Conservation (phyloP, 768 basidiomycete species). For the Antrodiella citrinella region DNA sequence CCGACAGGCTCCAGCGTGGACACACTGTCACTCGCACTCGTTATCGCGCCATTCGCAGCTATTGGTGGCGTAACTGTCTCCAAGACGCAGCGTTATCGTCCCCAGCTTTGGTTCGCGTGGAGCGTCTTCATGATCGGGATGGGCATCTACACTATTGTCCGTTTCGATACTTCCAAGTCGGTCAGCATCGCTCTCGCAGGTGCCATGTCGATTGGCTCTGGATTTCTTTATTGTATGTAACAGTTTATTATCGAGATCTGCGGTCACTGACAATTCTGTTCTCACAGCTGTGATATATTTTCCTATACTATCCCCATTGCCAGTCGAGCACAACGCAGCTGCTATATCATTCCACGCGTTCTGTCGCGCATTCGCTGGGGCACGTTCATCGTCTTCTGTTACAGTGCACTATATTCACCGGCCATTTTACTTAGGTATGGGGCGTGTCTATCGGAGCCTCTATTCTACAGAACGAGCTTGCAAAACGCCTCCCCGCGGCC, state of each 20-base stretch:
- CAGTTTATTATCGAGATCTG: background rate
- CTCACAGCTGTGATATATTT: background rate
- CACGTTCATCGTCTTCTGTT: no score
- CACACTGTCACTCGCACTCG: conserved; percentile 22
- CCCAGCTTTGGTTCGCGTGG: conserved; percentile 28
- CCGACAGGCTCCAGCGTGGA: conserved; percentile 29
- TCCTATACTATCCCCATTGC: conserved; percentile 10
- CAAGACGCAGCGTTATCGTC: conserved; percentile 24
- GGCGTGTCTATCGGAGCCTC: conserved; percentile 25
- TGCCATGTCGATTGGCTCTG: conserved; percentile 19
- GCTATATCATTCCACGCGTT: conserved; percentile 10
- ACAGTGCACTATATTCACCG: no score
- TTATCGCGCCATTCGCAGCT: conserved; percentile 24
- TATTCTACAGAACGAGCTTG: conserved; percentile 25
- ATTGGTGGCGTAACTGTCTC: conserved; percentile 24
- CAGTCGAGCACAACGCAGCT: conserved; percentile 8
- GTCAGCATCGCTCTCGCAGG: conserved; percentile 19
- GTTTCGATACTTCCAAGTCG: conserved; percentile 17
- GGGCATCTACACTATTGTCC: conserved; percentile 27
- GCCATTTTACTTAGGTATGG: conserved; percentile 15
- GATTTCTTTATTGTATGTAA: conserved; percentile 14
- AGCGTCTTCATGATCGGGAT: conserved; percentile 23
- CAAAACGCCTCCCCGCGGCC: conserved; percentile 15
- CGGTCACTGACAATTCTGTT: background rate
- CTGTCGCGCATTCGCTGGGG: conserved; percentile 4